A percentile compares a stretch with the other conserved stretches of the same genome.
These are phyloP conservation scores for Irpex sp. DNA, from an alignment of 1,284 basidiomycete genomes.

Conservation along the genomic window DNA sequence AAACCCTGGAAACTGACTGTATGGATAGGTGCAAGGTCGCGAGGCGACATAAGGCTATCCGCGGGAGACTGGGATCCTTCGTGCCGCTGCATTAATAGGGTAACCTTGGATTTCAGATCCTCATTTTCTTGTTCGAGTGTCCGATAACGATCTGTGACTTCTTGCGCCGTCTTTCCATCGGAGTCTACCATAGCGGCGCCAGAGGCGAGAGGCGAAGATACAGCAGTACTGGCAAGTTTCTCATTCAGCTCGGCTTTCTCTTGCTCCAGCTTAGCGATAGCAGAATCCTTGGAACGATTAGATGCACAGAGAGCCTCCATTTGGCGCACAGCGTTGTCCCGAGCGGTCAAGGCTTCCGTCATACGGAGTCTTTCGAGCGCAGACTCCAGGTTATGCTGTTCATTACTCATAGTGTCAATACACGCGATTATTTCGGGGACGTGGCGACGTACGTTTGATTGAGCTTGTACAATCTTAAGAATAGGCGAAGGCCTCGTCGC, in stretches of 20 bases:
- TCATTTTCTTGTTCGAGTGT: constrained; percentile 36
- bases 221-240: constrained; percentile 16
- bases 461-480: not conserved
- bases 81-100: not conserved
- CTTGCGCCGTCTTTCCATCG: not conserved
- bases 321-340: constrained; percentile 59
- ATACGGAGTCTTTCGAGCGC: constrained; percentile 49
- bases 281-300: constrained; percentile 53
- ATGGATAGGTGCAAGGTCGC: no score
- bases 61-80: not conserved
- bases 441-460: not conserved
- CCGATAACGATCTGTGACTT: constrained; percentile 24
- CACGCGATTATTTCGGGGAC: not conserved
- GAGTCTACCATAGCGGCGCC: not conserved
- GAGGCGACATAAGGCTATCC: not conserved
- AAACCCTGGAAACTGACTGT: no score
- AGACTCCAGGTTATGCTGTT: not conserved
- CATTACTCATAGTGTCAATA: no score
- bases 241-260: constrained; percentile 31
- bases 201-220: not conserved
- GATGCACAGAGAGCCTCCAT: constrained; percentile 60
- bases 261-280: constrained; percentile 46
- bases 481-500: not conserved
- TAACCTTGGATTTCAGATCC: constrained; percentile 35
- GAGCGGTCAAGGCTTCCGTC: constrained; percentile 55